phyloP scores from a whole-genome alignment of 1,284 basidiomycete genomes.

The Cystobasidium slooffiae region DNA sequence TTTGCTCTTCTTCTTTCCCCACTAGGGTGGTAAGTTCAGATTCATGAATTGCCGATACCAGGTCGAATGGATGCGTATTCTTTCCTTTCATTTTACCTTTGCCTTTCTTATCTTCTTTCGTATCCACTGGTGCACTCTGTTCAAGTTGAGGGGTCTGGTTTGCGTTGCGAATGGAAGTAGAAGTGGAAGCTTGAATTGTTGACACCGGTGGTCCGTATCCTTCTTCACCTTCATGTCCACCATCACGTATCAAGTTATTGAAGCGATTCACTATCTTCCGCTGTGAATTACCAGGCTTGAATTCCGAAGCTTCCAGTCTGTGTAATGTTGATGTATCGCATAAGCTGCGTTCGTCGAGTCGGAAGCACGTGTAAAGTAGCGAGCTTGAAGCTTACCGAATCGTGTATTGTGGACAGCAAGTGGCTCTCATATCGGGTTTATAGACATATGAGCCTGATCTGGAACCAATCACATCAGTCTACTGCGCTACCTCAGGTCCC shows the following conservation, averaged over 20 bases:
- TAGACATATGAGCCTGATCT: slow-evolving; percentile 58
- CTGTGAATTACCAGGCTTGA: slow-evolving; percentile 77
- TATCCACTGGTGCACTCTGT: slow-evolving; percentile 31
- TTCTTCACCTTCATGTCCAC: slow-evolving; percentile 58
- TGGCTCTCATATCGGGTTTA: slow-evolving; percentile 76
- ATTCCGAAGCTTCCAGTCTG: slow-evolving; percentile 73
- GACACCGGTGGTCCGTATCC: slow-evolving; percentile 47
- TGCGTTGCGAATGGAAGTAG: not conserved
- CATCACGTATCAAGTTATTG: slow-evolving; percentile 71
- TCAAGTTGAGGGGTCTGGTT: slow-evolving; percentile 13
- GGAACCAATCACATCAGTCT: slow-evolving; percentile 42
- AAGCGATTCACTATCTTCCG: slow-evolving; percentile 73
- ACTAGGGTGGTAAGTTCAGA: not conserved
- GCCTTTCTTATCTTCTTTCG: not conserved
- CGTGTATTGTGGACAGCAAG: slow-evolving; percentile 92
- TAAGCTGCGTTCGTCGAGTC: not conserved
- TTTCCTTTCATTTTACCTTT: slow-evolving; percentile 42
- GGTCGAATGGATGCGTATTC: slow-evolving; percentile 26
- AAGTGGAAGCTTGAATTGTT: not conserved
- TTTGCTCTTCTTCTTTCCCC: not conserved
- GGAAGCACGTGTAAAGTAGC: not conserved
- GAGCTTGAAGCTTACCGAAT: slow-evolving; percentile 66
- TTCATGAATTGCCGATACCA: slow-evolving; percentile 6
- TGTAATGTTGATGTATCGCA: not conserved
- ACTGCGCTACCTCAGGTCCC: not conserved